Conservation (phyloP, 257 asterid genomes). For the Gentiana macrophylla region DNA sequence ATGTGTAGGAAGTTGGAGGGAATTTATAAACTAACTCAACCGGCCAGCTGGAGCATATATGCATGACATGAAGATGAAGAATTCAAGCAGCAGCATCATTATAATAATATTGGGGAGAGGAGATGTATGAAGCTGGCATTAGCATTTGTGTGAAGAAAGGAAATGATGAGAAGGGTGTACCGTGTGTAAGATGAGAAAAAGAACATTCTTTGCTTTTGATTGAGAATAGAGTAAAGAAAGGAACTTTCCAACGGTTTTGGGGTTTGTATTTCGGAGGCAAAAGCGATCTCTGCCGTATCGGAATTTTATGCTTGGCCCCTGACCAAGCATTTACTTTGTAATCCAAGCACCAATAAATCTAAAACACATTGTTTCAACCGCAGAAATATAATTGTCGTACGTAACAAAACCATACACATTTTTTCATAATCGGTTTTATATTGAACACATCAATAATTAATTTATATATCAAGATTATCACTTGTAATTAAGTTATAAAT, state of each 20-base stretch:
- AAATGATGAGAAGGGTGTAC: constrained; percentile 16
- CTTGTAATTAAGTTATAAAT: no score
- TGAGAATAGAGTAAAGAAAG: constrained; percentile 34
- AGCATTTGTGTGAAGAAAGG: constrained; percentile 17
- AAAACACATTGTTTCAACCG: no score
- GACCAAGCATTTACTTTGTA: no score
- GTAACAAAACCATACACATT: no score
- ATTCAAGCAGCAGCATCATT: not conserved
- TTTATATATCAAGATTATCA: no score
- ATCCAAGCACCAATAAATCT: no score
- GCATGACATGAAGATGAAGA: not conserved
- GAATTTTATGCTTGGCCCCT: no score
- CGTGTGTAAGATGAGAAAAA: constrained; percentile 19
- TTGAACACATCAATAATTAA: no score
- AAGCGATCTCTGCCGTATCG: not conserved
- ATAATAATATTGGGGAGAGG: not conserved
- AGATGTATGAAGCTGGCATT: not conserved
- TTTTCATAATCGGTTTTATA: no score
- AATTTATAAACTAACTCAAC: constrained; percentile 30
- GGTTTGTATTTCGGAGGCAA: constrained; percentile 11
- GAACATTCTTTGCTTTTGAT: constrained; percentile 26
- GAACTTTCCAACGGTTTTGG: constrained; percentile 20
- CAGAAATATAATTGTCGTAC: no score
- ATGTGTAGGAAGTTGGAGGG: constrained; percentile 9
- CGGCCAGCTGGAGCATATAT: not conserved